These are phyloP conservation scores for Phyllosticta citribraziliensis DNA, from an alignment of 2,329 filamentous ascomycete species.

Conservation along the genomic window DNA sequence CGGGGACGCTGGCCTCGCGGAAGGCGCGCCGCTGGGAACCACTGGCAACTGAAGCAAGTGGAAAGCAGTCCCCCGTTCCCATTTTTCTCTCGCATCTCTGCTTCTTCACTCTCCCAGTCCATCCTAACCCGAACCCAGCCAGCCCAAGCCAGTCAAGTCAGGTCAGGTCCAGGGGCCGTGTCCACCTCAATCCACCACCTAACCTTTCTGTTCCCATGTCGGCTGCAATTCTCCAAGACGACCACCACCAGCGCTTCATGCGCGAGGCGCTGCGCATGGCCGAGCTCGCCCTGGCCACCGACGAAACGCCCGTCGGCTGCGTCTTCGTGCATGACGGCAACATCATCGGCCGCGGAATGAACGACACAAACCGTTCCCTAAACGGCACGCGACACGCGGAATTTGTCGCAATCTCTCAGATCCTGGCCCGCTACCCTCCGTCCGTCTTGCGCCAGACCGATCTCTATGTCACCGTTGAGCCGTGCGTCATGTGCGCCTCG, in stretches of 20 bases:
- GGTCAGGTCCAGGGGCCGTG: background rate
- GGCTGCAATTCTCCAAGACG: background rate
- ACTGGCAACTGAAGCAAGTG: no score
- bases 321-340: slow-evolving; percentile 74
- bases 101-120: background rate
- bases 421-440: slow-evolving; percentile 54
- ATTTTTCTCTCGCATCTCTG: no score
- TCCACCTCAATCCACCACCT: background rate
- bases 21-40: no score
- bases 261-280: slow-evolving; percentile 82
- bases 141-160: no score
- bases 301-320: slow-evolving; percentile 94
- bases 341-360: slow-evolving; percentile 86
- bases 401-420: slow-evolving; percentile 71
- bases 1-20: no score
- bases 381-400: slow-evolving; percentile 90
- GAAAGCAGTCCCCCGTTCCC: no score
- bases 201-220: background rate
- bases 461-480: slow-evolving; percentile 95
- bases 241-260: slow-evolving; percentile 57
- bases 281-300: slow-evolving; percentile 69
- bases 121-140: background rate
- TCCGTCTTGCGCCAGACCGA: slow-evolving; percentile 62
- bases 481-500: slow-evolving; percentile 97
- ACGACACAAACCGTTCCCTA: slow-evolving; percentile 86